A percentile compares a stretch with the other conserved stretches of the same genome.
Conservation (phyloP, 78 protist genomes). For the Isochrysis galbana region DNA sequence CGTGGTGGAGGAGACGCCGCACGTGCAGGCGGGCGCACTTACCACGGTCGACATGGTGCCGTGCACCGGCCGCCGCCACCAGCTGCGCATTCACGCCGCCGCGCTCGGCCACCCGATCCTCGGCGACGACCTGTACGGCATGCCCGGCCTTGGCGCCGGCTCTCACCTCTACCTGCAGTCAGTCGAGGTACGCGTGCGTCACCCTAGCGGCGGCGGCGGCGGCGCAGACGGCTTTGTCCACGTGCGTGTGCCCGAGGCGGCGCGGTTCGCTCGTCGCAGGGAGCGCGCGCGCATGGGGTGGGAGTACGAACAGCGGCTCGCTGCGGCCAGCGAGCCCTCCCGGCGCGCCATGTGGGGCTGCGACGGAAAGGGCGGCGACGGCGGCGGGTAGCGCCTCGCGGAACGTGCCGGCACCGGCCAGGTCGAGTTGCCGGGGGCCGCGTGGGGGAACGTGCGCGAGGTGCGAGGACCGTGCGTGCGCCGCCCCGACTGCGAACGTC, state of each 20-base stretch:
- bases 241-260: neutral
- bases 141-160: neutral
- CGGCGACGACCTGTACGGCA: constrained; percentile 33
- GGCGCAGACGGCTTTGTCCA: neutral
- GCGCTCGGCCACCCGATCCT: constrained; percentile 23
- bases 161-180: neutral
- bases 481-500: too few species aligned
- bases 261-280: neutral
- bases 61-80: constrained; percentile 46
- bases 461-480: too few species aligned
- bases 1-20: neutral
- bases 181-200: neutral
- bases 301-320: neutral
- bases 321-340: too few species aligned
- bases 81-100: constrained; percentile 29
- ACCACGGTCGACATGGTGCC: neutral
- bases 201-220: neutral
- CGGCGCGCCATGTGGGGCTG: too few species aligned
- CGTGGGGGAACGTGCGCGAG: too few species aligned
- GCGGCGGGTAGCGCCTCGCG: too few species aligned
- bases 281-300: neutral
- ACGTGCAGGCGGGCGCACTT: neutral
- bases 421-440: too few species aligned
- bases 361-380: too few species aligned
- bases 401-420: too few species aligned